Evolutionary conservation across 225 moss, liverwort and hornwort species (phyloP).

Genomic region (Lunularia cruciata): DNA sequence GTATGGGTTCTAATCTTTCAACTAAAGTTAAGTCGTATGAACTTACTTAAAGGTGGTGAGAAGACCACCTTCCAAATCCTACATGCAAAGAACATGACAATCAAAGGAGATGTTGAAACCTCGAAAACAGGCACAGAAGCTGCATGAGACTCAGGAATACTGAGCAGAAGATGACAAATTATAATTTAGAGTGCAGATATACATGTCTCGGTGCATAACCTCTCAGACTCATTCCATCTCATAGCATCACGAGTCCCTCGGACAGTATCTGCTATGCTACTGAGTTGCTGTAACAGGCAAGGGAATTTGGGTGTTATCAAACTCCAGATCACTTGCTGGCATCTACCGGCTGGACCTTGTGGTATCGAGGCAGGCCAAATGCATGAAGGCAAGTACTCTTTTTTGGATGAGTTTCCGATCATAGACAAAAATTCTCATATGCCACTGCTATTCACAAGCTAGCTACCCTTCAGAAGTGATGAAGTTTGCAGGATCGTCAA

Average conservation of each 20-base stretch:
- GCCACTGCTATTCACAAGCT: conserved; percentile 18
- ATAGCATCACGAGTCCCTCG: conserved; percentile 3
- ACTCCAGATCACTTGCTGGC: conserved; percentile 8
- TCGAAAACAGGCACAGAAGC: too few relatives aligned
- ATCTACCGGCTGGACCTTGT: background rate
- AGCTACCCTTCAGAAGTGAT: conserved; percentile 21
- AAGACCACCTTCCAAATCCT: too few relatives aligned
- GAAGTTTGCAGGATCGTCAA: conserved; percentile 15
- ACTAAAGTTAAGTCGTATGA: too few relatives aligned
- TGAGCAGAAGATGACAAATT: conserved; percentile 1
- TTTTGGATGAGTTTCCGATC: background rate
- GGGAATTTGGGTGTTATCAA: background rate
- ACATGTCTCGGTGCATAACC: background rate
- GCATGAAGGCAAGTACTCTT: conserved; percentile 4
- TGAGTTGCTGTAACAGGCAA: background rate
- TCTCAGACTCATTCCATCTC: background rate
- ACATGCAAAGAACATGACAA: too few relatives aligned
- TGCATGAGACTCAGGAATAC: too few relatives aligned
- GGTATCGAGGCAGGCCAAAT: background rate
- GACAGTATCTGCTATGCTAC: background rate
- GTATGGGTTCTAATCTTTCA: too few relatives aligned
- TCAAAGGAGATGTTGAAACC: too few relatives aligned
- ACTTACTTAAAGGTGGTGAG: too few relatives aligned
- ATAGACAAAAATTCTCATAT: conserved; percentile 7
- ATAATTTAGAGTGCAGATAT: background rate